A percentile compares a stretch with the other conserved stretches of the same genome.
phyloP scores from a whole-genome alignment of 169 alveolate species.

The Babesia caballi region DNA sequence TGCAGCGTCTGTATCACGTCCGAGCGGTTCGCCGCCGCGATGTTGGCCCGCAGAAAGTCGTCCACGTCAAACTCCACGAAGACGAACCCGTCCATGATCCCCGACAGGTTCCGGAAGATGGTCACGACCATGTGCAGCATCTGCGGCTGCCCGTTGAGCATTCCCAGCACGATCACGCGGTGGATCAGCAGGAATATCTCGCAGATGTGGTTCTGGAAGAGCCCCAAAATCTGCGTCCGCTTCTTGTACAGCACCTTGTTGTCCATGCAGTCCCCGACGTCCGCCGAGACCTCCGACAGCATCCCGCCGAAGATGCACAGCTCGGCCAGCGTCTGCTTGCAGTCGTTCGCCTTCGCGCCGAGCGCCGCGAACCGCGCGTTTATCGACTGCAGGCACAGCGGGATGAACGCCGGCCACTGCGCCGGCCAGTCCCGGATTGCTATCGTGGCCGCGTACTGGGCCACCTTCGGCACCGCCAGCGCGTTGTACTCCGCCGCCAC shows the following conservation, averaged over 20 bases:
- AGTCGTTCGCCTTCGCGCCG: conserved; percentile 26
- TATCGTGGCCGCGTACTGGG: conserved; percentile 61
- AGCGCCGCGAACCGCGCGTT: conserved; percentile 17
- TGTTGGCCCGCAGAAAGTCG: conserved; percentile 37
- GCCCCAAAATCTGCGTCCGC: conserved; percentile 32
- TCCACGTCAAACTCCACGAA: conserved; percentile 60
- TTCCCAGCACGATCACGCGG: conserved; percentile 55
- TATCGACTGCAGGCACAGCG: conserved; percentile 41
- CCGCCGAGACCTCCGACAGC: conserved; percentile 48
- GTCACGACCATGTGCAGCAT: conserved; percentile 33
- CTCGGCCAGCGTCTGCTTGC: conserved; percentile 46
- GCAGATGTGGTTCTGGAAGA: conserved; percentile 38
- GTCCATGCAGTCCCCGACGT: conserved; percentile 51
- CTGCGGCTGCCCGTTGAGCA: conserved; percentile 33
- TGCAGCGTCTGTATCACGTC: conserved; percentile 54
- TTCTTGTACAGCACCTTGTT: conserved; percentile 53
- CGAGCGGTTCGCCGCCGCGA: conserved; percentile 19
- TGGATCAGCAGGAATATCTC: conserved; percentile 47
- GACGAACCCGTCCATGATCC: conserved; percentile 55
- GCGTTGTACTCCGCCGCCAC: conserved; percentile 50
- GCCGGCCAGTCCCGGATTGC: conserved; percentile 59
- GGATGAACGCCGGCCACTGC: conserved; percentile 52
- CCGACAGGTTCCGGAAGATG: conserved; percentile 52
- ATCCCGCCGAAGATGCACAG: conserved; percentile 44
- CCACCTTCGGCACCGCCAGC: conserved; percentile 49